Conservation (phyloP, 2,329 filamentous ascomycete species). For the Diaporthe humulicola region DNA sequence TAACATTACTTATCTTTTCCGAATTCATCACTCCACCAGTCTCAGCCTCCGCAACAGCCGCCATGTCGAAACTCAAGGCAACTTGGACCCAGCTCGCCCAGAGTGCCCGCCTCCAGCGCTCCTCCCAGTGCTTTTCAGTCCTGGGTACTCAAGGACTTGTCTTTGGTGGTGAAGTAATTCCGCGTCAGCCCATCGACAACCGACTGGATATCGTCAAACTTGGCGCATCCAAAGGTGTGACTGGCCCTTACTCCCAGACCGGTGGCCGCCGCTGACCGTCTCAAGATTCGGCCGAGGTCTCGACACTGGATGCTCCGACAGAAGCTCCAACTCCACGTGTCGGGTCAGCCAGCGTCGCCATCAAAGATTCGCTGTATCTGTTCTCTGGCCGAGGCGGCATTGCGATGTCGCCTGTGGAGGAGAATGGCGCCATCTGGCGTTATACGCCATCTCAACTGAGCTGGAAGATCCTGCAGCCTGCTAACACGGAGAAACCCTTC, state of each 20-base stretch:
- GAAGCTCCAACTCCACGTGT: conserved; percentile 1
- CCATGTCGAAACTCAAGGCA: background rate
- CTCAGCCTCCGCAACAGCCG: background rate
- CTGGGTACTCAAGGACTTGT: background rate
- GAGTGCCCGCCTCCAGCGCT: conserved; percentile 11
- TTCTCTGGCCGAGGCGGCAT: conserved; percentile 15
- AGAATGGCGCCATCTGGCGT: conserved; percentile 1
- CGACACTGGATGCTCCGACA: background rate
- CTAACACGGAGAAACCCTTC: background rate
- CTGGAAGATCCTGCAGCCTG: background rate
- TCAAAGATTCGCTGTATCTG: background rate
- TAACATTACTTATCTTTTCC: too few species aligned
- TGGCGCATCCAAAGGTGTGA: background rate
- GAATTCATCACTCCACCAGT: background rate
- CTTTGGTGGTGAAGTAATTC: conserved; percentile 11
- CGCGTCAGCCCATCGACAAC: background rate
- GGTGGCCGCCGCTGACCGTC: background rate
- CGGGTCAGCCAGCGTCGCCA: conserved; percentile 2
- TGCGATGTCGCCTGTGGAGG: background rate
- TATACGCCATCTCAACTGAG: background rate
- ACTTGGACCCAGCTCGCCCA: background rate
- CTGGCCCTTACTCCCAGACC: background rate
- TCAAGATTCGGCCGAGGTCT: background rate
- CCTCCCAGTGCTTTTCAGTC: conserved; percentile 6
- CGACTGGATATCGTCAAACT: background rate